Percentiles rank a stretch among this genome's conserved stretches.
Evolutionary conservation across 2,329 filamentous ascomycete species (phyloP).

Genomic region (Aspergillus aculeatus): DNA sequence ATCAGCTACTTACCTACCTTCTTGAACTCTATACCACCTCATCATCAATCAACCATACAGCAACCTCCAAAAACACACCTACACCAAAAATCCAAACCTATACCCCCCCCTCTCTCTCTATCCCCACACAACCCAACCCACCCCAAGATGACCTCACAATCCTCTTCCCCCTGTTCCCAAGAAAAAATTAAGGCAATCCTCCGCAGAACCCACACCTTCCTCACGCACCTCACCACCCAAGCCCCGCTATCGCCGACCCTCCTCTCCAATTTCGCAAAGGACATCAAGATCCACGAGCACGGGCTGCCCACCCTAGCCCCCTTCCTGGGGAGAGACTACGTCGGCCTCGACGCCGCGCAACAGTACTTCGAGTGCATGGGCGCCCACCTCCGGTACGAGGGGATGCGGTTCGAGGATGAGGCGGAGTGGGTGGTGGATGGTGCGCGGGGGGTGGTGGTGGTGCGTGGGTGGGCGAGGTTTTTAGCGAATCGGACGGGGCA

Average conservation of each 20-base stretch:
- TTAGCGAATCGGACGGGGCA: conserved; percentile 35
- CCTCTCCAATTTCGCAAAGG: conserved; percentile 34
- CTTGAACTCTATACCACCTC: background rate
- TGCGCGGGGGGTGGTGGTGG: conserved; percentile 29
- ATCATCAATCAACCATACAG: background rate
- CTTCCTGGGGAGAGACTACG: conserved; percentile 44
- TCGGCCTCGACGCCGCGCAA: conserved; percentile 33
- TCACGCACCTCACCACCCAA: conserved; percentile 30
- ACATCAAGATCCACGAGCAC: conserved; percentile 37
- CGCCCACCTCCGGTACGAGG: conserved; percentile 31
- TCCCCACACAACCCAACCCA: background rate
- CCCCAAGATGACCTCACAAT: background rate
- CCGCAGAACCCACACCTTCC: conserved; percentile 25
- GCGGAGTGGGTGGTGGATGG: conserved; percentile 40
- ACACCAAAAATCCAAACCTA: background rate
- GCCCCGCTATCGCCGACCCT: conserved; percentile 28
- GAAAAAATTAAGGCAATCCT: background rate
- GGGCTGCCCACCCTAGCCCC: conserved; percentile 42
- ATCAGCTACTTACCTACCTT: no score
- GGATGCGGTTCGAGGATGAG: conserved; percentile 39
- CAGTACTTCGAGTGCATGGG: conserved; percentile 39
- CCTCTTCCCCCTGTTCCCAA: background rate
- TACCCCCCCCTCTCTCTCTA: background rate
- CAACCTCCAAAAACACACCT: no score
- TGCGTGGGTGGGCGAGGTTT: conserved; percentile 38